These are phyloP conservation scores for Esteya vermicola DNA, from an alignment of 2,329 filamentous ascomycete species.

Conservation along the genomic window DNA sequence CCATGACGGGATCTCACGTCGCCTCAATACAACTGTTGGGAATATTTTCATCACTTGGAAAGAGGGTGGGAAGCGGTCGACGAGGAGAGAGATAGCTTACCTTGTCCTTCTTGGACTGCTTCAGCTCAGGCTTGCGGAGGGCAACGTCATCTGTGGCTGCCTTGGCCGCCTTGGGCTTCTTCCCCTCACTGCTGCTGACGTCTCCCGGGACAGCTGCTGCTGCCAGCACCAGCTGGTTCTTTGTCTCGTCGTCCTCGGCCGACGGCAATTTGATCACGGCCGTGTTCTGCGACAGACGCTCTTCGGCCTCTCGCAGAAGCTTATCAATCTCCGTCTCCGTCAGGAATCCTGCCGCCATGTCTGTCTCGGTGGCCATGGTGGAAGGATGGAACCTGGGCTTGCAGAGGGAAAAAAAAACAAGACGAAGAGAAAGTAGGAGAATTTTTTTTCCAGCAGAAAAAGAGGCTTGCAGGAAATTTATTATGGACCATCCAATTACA, in stretches of 20 bases:
- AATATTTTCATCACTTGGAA: slow-evolving; percentile 57
- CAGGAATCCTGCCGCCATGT: no score
- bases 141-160: slow-evolving; percentile 13
- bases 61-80: no score
- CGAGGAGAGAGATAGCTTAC: slow-evolving; percentile 11
- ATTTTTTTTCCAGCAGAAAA: not conserved
- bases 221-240: not conserved
- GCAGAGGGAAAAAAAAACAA: slow-evolving; percentile 1
- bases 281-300: slow-evolving; percentile 17
- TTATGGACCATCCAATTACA: no score
- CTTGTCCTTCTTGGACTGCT: slow-evolving; percentile 17
- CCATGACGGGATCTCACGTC: slow-evolving; percentile 69
- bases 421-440: not conserved
- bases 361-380: slow-evolving; percentile 14
- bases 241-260: not conserved
- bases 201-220: slow-evolving; percentile 5
- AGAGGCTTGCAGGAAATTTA: no score
- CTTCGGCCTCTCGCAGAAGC: slow-evolving; percentile 24
- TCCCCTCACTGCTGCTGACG: no score
- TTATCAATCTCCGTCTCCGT: slow-evolving; percentile 22
- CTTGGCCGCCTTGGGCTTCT: slow-evolving; percentile 6
- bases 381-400: slow-evolving; percentile 1
- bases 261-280: not conserved
- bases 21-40: slow-evolving; percentile 55
- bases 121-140: slow-evolving; percentile 16